phyloP scores from a whole-genome alignment of 2,329 filamentous ascomycete species.

The Corynespora cassiicola region DNA sequence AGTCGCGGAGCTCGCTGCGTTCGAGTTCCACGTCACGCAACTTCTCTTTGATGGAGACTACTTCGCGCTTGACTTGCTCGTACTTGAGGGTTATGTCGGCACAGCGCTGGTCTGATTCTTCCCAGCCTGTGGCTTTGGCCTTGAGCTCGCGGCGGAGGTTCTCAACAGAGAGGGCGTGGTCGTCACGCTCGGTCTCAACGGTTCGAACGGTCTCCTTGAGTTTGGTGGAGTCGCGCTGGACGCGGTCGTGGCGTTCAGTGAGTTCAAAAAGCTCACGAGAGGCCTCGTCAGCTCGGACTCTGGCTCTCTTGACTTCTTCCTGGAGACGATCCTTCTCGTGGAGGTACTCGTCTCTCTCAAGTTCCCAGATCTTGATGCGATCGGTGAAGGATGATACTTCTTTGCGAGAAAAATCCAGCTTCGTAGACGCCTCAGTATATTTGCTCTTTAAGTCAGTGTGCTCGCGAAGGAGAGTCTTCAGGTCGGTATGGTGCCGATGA shows the following conservation, averaged over 20 bases:
- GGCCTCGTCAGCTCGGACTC: constrained; percentile 22
- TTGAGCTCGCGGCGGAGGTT: constrained; percentile 28
- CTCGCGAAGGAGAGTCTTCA: constrained; percentile 24
- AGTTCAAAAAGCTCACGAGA: constrained; percentile 18
- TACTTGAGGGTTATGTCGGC: constrained; percentile 27
- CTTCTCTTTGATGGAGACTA: constrained; percentile 31
- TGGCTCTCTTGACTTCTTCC: constrained; percentile 28
- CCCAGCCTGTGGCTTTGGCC: constrained; percentile 22
- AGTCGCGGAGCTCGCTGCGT: constrained; percentile 22
- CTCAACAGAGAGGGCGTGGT: constrained; percentile 24
- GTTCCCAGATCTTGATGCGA: constrained; percentile 28
- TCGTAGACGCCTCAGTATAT: constrained; percentile 19
- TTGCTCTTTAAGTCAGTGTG: constrained; percentile 34
- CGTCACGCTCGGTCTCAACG: constrained; percentile 28
- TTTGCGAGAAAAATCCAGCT: constrained; percentile 28
- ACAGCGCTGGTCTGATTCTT: constrained; percentile 27
- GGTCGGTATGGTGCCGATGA: constrained; percentile 27
- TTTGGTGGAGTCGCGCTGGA: constrained; percentile 27
- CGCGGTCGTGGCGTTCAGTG: constrained; percentile 27
- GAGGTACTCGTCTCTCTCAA: constrained; percentile 21
- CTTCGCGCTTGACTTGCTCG: constrained; percentile 30
- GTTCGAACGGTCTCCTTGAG: constrained; percentile 26
- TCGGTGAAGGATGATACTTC: constrained; percentile 30
- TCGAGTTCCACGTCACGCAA: constrained; percentile 23
- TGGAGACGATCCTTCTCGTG: constrained; percentile 23